Base-by-base conservation (phyloP, 2,329 filamentous ascomycete genomes). In the Chrysoporthe puriensis region DNA sequence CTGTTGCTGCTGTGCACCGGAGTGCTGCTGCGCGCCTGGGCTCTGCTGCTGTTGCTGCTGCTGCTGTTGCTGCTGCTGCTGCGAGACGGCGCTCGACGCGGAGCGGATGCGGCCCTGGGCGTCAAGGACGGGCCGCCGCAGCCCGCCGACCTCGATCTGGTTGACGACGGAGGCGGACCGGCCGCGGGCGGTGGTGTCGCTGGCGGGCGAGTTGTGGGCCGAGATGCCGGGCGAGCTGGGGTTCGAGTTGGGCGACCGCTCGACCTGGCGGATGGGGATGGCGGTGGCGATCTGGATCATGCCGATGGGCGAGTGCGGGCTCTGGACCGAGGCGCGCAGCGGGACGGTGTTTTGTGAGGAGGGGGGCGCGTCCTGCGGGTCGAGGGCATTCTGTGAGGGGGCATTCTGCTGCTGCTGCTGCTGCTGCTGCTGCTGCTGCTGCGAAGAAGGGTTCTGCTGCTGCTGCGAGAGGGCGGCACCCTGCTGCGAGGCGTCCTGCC, bases 401-500 rank as follows among this genome's bases (percentile, higher is more conserved):
- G 59, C 36, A 7, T 58, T 36, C 8, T 44, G 21, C n/a, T 50
- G 43, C 26, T 18, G 40, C 54, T 50, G 46, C 7, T n/a, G 48
- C 26, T 57, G 63, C 26, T 61, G 46, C 7, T n/a, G 48, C 26
- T 57, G 63, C 26, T 61, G 21, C 21, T 21, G 21, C 21, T 21
- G 21, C 21, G 21, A 21, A 21, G 21, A 48, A 13, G 54, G 44
- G 4, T 58, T 34, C 8, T 21, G 18, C 32, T 26, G 21, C 21
- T 21, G 21, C 21, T 21, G 21, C 21, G 21, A 21, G 21, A 21
- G 21, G 21, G 40, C 40, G n/a, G n/a, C n/a, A n/a, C 18, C 61
- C 42, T 71, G 72, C 61, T 71, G 73, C 16, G 70, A 34, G 8
- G 44, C 68, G 26, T 67, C 70, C 46, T 48, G 64, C 62, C 64